Evolutionary conservation across 306 rosid species (phyloP).

Genomic region (Myrica gale): DNA sequence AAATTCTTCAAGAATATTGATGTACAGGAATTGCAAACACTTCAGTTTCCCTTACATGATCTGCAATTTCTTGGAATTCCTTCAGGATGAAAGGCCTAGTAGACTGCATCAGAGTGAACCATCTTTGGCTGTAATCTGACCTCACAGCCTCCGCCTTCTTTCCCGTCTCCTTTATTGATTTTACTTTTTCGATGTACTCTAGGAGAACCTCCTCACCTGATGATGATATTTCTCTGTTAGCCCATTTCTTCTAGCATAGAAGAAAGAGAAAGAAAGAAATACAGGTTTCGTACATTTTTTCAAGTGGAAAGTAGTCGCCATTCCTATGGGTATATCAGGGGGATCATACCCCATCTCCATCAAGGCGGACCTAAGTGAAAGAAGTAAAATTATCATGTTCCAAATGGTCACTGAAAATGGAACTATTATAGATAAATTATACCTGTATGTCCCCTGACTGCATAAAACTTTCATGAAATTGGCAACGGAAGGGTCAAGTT

Average conservation of each 20-base stretch:
- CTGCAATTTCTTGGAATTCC: slow-evolving; percentile 74
- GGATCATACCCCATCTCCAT: slow-evolving; percentile 87
- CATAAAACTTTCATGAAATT: slow-evolving; percentile 76
- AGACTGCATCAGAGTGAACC: slow-evolving; percentile 85
- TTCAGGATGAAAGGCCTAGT: slow-evolving; percentile 75
- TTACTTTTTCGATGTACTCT: slow-evolving; percentile 57
- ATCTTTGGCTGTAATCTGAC: slow-evolving; percentile 86
- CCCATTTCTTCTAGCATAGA: not conserved
- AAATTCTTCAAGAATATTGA: not conserved
- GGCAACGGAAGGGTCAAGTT: slow-evolving; percentile 68
- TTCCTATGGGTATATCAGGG: slow-evolving; percentile 73
- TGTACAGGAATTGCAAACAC: not conserved
- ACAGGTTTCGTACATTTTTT: slow-evolving; percentile 47
- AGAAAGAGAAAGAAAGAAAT: not conserved
- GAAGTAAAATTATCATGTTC: slow-evolving; percentile 1
- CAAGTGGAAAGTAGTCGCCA: slow-evolving; percentile 63
- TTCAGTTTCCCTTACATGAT: slow-evolving; percentile 49
- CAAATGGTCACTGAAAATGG: not conserved
- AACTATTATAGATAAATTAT: slow-evolving; percentile 15
- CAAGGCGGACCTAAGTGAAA: slow-evolving; percentile 59
- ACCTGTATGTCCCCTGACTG: slow-evolving; percentile 80
- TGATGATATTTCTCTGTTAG: not conserved
- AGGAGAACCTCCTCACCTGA: slow-evolving; percentile 70
- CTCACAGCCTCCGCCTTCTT: slow-evolving; percentile 67
- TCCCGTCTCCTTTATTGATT: slow-evolving; percentile 59